These are phyloP conservation scores for Alternaria sp. DNA, from an alignment of 2,329 filamentous ascomycete genomes.

Conservation along the genomic window DNA sequence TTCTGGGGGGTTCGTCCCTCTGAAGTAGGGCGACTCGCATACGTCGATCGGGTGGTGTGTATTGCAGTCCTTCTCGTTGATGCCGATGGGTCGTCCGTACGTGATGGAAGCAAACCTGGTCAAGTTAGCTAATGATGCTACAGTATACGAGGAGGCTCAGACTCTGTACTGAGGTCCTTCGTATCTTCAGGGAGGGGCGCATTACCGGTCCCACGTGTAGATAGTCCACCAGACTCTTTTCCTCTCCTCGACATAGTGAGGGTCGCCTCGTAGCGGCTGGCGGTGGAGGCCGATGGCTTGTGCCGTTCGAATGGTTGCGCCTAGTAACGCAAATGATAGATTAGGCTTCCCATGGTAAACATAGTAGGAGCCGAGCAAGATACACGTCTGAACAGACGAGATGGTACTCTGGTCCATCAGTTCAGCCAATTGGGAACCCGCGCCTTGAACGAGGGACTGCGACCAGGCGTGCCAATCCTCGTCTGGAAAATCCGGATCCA, in stretches of 20 bases:
- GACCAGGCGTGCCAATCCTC: constrained; percentile 24
- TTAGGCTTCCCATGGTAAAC: constrained; percentile 54
- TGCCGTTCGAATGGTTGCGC: constrained; percentile 47
- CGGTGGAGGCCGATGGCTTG: constrained; percentile 47
- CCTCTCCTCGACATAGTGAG: constrained; percentile 41
- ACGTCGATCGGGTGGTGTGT: constrained; percentile 45
- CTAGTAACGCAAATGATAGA: constrained; percentile 48
- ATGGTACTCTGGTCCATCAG: constrained; percentile 52
- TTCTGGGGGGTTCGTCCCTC: not conserved
- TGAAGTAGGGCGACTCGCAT: constrained; percentile 41
- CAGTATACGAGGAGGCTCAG: not conserved
- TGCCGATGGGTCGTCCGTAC: constrained; percentile 51
- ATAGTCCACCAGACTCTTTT: constrained; percentile 53
- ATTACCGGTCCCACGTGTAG: constrained; percentile 50
- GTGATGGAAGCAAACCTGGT: constrained; percentile 49
- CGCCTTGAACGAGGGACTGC: constrained; percentile 28
- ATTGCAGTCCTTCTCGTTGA: constrained; percentile 52
- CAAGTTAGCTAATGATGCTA: not conserved
- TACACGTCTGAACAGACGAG: constrained; percentile 48
- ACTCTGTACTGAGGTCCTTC: not conserved
- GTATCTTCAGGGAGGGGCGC: not conserved
- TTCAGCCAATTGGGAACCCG: constrained; percentile 47
- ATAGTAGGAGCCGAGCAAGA: constrained; percentile 50
- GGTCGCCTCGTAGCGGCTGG: constrained; percentile 29
- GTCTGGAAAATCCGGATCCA: constrained; percentile 3